phyloP scores from a whole-genome alignment of 495 filamentous ascomycete species.

The Talaromyces proteolyticus region DNA sequence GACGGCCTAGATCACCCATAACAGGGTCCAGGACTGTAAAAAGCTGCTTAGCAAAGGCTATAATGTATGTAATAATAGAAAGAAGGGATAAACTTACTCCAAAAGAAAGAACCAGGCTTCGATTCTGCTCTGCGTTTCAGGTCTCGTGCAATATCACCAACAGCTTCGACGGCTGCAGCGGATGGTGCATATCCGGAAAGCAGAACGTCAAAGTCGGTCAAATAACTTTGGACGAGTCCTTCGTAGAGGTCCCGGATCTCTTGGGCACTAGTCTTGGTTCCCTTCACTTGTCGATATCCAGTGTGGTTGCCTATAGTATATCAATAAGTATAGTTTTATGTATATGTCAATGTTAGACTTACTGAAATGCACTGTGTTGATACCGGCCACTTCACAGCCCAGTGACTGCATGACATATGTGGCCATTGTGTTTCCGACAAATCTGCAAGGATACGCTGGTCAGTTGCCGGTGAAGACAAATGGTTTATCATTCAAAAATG shows the following conservation, averaged over 20 bases:
- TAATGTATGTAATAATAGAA: background rate
- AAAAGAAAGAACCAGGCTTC: conserved; percentile 80
- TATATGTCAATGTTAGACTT: conserved; percentile 15
- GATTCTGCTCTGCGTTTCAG: conserved; percentile 58
- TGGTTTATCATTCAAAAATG: no score
- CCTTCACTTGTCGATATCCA: conserved; percentile 81
- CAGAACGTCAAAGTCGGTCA: conserved; percentile 85
- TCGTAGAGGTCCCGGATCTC: conserved; percentile 83
- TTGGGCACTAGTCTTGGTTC: conserved; percentile 68
- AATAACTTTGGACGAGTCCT: conserved; percentile 73
- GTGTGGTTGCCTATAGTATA: conserved; percentile 74
- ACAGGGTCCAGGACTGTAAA: conserved; percentile 82
- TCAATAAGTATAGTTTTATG: background rate
- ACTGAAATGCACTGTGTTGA: conserved; percentile 97
- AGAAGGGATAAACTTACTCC: conserved; percentile 46
- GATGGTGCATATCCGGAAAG: conserved; percentile 90
- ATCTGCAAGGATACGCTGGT: conserved; percentile 41
- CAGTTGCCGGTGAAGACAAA: no score
- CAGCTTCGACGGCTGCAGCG: conserved; percentile 73
- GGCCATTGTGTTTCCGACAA: conserved; percentile 96
- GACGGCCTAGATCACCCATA: conserved; percentile 89
- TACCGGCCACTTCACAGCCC: conserved; percentile 84
- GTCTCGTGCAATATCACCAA: conserved; percentile 77
- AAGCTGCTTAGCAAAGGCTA: background rate
- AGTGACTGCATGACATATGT: conserved; percentile 87